A percentile compares a stretch with the other conserved stretches of the same genome.
Evolutionary conservation across 176 grass and related monocot genomes (phyloP).

Genomic region (Thalia dealbata): DNA sequence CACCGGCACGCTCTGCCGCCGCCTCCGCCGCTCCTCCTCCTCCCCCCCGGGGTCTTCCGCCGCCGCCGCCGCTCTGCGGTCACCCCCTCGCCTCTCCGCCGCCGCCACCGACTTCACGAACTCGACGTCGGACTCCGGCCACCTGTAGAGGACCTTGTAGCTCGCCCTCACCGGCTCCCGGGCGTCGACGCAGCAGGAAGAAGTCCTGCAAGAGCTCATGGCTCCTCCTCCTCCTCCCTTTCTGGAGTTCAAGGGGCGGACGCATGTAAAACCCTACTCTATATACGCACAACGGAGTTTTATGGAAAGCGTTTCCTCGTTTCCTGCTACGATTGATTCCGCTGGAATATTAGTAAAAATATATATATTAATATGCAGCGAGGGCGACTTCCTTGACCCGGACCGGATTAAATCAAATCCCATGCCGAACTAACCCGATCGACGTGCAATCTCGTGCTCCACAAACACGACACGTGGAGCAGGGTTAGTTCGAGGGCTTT

Average conservation of each 20-base stretch:
- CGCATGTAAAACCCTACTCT: background rate
- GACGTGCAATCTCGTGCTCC: too few relatives aligned
- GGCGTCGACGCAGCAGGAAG: slow-evolving; percentile 47
- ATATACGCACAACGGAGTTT: too few relatives aligned
- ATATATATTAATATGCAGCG: too few relatives aligned
- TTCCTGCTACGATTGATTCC: too few relatives aligned
- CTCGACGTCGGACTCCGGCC: slow-evolving; percentile 93
- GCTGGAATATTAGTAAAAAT: too few relatives aligned
- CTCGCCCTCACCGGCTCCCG: slow-evolving; percentile 53
- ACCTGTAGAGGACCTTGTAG: slow-evolving; percentile 85
- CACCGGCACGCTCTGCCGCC: slow-evolving; percentile 16
- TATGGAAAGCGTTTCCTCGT: too few relatives aligned
- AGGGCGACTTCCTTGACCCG: too few relatives aligned
- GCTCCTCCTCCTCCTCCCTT: background rate
- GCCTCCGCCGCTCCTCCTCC: too few relatives aligned
- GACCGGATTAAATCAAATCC: too few relatives aligned
- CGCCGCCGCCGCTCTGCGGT: background rate
- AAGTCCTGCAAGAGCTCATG: slow-evolving; percentile 72
- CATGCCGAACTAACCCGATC: too few relatives aligned
- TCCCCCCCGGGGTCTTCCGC: slow-evolving; percentile 6
- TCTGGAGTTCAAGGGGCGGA: background rate
- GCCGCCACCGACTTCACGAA: slow-evolving; percentile 61
- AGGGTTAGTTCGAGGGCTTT: too few relatives aligned
- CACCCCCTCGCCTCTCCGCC: slow-evolving; percentile 7
- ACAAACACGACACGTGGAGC: too few relatives aligned